Conservation (phyloP, 2,329 filamentous ascomycete genomes). For the Pestalotiopsis sp. region DNA sequence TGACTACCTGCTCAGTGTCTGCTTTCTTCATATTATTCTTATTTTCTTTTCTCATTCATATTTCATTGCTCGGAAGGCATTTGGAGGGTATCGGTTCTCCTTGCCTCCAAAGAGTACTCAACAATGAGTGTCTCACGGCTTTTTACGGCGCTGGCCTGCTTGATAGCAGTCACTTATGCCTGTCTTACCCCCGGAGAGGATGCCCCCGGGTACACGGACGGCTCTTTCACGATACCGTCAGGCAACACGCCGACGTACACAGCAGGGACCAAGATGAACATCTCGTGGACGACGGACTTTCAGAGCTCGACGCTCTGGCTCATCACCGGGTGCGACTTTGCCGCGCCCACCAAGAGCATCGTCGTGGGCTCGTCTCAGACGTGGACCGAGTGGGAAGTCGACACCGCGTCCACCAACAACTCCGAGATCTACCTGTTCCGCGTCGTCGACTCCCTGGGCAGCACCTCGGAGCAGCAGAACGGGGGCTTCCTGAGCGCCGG, state of each 20-base stretch:
- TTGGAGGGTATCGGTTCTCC: background rate
- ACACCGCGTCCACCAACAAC: slow-evolving; percentile 25
- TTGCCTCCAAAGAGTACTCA: background rate
- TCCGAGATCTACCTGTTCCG: slow-evolving; percentile 28
- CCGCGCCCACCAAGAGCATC: slow-evolving; percentile 23
- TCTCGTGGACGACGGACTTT: slow-evolving; percentile 24
- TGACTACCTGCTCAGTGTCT: background rate
- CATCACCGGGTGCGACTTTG: slow-evolving; percentile 23
- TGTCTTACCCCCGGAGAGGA: background rate
- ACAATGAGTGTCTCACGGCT: background rate
- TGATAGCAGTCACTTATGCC: background rate
- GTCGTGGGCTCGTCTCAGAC: slow-evolving; percentile 16
- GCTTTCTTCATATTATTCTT: background rate
- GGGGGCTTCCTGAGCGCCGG: slow-evolving; percentile 26
- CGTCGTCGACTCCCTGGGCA: slow-evolving; percentile 22
- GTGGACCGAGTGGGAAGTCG: slow-evolving; percentile 26
- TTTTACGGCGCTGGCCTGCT: background rate
- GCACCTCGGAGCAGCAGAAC: slow-evolving; percentile 16
- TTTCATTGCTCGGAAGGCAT: background rate
- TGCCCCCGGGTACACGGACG: slow-evolving; percentile 22
- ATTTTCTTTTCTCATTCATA: background rate
- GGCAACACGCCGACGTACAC: slow-evolving; percentile 21
- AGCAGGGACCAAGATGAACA: slow-evolving; percentile 23
- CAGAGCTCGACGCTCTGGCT: slow-evolving; percentile 27
- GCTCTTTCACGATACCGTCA: slow-evolving; percentile 22